Conservation (phyloP, 306 rosid genomes). For the Canavalia ensiformis region DNA sequence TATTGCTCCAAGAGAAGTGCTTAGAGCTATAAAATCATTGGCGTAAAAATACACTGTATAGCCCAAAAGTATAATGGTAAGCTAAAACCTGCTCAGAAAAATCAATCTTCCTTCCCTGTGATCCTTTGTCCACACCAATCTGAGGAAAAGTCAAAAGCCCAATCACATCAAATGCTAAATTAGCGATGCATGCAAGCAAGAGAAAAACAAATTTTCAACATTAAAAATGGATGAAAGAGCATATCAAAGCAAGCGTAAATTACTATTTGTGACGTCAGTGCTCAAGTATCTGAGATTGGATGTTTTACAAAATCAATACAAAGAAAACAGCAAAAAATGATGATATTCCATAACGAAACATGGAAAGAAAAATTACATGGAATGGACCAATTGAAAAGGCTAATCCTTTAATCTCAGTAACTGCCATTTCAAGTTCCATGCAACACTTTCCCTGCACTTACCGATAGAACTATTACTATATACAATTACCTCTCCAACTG, state of each 20-base stretch:
- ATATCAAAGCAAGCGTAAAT: not conserved
- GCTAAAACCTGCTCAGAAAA: slow-evolving; percentile 75
- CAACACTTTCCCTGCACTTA: not conserved
- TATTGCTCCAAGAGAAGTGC: slow-evolving; percentile 3
- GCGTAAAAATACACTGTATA: not conserved
- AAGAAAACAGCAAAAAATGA: slow-evolving; percentile 7
- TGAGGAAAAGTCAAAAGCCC: slow-evolving; percentile 38
- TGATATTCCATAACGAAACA: not conserved
- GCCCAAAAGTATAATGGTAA: not conserved
- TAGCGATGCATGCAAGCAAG: slow-evolving; percentile 29
- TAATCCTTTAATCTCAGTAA: not conserved
- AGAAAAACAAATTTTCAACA: slow-evolving; percentile 10
- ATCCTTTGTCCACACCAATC: slow-evolving; percentile 96
- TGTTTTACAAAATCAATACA: slow-evolving; percentile 15
- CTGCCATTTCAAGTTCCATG: not conserved
- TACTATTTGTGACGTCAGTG: not conserved
- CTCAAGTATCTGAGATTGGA: not conserved
- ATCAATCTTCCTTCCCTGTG: slow-evolving; percentile 69
- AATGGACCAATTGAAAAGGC: not conserved
- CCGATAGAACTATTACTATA: not conserved
- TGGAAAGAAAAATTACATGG: not conserved
- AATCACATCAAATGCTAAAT: not conserved
- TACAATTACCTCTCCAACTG: slow-evolving; percentile 81
- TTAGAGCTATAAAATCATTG: slow-evolving; percentile 11
- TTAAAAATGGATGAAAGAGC: not conserved